Evolutionary conservation across 1,284 basidiomycete species (phyloP).

Genomic region (Kwoniella shivajii): DNA sequence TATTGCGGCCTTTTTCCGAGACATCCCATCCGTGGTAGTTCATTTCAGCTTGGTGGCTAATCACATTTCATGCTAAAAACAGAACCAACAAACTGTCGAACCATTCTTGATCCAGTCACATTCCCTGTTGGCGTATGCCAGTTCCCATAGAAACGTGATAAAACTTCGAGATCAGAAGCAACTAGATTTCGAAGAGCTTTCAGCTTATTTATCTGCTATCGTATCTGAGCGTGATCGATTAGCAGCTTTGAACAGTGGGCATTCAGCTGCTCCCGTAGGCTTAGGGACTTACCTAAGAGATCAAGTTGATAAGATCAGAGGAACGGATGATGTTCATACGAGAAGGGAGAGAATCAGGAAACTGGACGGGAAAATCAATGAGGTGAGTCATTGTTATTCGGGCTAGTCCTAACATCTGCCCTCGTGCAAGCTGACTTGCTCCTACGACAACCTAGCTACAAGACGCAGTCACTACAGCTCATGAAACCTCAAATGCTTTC

Average conservation of each 20-base stretch:
- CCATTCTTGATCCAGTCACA: constrained; percentile 87
- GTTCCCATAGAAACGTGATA: constrained; percentile 85
- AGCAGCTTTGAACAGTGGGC: constrained; percentile 71
- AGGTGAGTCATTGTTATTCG: constrained; percentile 61
- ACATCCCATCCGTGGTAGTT: too few species aligned
- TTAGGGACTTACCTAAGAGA: constrained; percentile 92
- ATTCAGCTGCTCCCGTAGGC: constrained; percentile 60
- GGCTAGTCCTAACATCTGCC: neutral
- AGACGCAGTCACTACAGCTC: constrained; percentile 91
- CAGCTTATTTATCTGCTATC: constrained; percentile 88
- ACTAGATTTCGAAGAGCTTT: constrained; percentile 96
- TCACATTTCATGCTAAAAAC: too few species aligned
- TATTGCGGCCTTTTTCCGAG: too few species aligned
- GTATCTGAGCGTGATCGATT: constrained; percentile 90
- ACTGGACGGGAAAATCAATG: constrained; percentile 89
- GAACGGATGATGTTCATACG: constrained; percentile 89
- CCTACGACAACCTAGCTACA: constrained; percentile 65
- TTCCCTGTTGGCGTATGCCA: constrained; percentile 83
- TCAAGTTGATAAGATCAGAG: constrained; percentile 84
- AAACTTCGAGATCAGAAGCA: constrained; percentile 98
- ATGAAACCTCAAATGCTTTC: constrained; percentile 94
- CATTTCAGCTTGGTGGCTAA: too few species aligned
- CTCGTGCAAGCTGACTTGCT: too few species aligned
- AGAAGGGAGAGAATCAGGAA: constrained; percentile 84
- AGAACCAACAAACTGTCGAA: constrained; percentile 84